Conservation (phyloP, 306 rosid genomes). For the Sphenostylis stenocarpa region DNA sequence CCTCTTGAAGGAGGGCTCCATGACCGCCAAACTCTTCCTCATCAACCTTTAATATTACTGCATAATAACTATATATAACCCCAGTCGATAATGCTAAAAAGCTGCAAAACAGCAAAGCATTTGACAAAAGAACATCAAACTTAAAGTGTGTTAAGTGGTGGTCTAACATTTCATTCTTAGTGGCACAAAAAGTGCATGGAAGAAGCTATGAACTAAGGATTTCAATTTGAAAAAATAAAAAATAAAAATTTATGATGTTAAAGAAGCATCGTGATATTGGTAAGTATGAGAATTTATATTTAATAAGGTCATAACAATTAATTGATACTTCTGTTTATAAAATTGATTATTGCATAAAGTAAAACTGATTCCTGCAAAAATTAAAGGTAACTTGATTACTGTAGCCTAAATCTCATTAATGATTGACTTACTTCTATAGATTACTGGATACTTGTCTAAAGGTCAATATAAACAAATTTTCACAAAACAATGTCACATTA, state of each 20-base stretch:
- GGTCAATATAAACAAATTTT: background rate
- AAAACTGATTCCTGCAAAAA: slow-evolving; percentile 1
- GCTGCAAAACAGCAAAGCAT: slow-evolving; percentile 47
- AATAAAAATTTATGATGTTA: background rate
- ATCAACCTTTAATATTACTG: slow-evolving; percentile 81
- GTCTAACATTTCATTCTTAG: background rate
- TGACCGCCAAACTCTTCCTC: slow-evolving; percentile 99
- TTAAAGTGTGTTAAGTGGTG: background rate
- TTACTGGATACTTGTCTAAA: background rate
- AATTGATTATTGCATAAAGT: background rate
- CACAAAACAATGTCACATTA: too few relatives aligned
- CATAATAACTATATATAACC: slow-evolving; percentile 77
- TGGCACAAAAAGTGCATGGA: background rate
- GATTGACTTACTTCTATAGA: background rate
- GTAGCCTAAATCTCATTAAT: slow-evolving; percentile 2
- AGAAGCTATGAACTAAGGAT: background rate
- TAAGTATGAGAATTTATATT: background rate
- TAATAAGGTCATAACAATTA: background rate
- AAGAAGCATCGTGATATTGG: background rate
- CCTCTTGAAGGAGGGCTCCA: slow-evolving; percentile 98
- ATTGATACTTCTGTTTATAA: background rate
- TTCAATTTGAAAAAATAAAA: background rate
- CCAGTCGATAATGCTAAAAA: slow-evolving; percentile 75
- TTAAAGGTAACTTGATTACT: slow-evolving; percentile 8
- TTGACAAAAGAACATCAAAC: background rate